Base-by-base conservation (phyloP, 495 filamentous ascomycete species). In the Lophium mytilinum region DNA sequence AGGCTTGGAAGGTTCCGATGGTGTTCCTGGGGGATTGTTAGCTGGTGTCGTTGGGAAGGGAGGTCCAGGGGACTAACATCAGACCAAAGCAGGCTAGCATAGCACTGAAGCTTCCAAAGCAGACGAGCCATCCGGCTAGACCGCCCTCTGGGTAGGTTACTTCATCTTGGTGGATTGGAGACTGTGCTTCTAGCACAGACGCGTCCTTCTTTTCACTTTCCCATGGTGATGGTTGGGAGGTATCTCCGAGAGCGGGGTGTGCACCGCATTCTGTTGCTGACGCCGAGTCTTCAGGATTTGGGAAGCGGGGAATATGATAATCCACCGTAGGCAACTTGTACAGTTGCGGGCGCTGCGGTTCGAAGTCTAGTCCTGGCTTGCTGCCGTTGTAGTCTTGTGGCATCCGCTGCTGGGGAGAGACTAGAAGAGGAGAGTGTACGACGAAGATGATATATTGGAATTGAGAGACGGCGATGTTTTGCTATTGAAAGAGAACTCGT, bases 71-170 rank as follows among this genome's bases (percentile, higher is more conserved):
- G n/a, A 35, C 54, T 15, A 58, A 66, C 69, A 73, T 69, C 45
- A 68, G 55, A 4, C 72, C 72, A 40, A 74, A 72, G 19, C 52
- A 62, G 33, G 69, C 66, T 1, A 68, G 39, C 56, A 71, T 69
- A 8, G 62, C 69, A 37, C 37, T 63, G 60, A 72, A 74, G 41
- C 62, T 60, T 33, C 71, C 72, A 11, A 73, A 36, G 10, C 73
- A 71, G 37, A 74, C 72, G 35, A 73, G 69, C 72, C 72, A 74
- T 58, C 63, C 71, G 50, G 62, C 45, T 12, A 64, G 62, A 35
- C 72, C 72, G 12, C 72, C 72, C 65, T 74, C 72, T 11, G 72
- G 71, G 50, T 74, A 74, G 6, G 58, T 57, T 3, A 54, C 47
- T 34, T 67, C 68, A 45, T 63, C 55, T 18, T 57, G 55, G 50